A percentile compares a stretch with the other conserved stretches of the same genome.
These are phyloP conservation scores for Colletotrichum gloeosporioides DNA, from an alignment of 2,329 filamentous ascomycete genomes.

Conservation along the genomic window DNA sequence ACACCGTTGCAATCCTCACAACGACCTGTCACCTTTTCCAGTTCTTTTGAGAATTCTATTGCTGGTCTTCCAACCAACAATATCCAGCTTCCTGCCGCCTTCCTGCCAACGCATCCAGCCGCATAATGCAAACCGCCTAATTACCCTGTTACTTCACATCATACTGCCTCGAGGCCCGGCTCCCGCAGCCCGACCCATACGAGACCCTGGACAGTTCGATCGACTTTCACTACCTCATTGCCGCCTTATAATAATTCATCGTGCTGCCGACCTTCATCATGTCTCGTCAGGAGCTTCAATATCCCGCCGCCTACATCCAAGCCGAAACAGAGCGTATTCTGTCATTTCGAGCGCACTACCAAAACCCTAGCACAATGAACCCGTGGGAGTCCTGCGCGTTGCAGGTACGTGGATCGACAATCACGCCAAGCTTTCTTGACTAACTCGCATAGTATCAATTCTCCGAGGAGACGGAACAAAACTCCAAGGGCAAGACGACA, in stretches of 20 bases:
- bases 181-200: not conserved
- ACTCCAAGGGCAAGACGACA: conserved; percentile 16
- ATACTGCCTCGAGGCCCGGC: not conserved
- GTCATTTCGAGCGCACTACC: conserved; percentile 16
- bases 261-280: not conserved
- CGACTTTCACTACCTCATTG: not conserved
- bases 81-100: not conserved
- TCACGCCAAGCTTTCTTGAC: not conserved
- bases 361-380: conserved; percentile 29
- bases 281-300: conserved; percentile 1
- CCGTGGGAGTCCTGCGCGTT: conserved; percentile 40
- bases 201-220: not conserved
- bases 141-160: not conserved
- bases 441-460: conserved; percentile 27
- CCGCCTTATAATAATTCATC: conserved; percentile 11
- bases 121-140: conserved; percentile 16
- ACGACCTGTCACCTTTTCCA: conserved; percentile 6
- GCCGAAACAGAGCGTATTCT: conserved; percentile 1
- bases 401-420: conserved; percentile 28
- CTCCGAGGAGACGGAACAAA: conserved; percentile 25
- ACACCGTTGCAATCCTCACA: not conserved
- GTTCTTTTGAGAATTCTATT: not conserved
- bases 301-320: not conserved
- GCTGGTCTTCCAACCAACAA: not conserved
- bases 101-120: not conserved